Percentiles rank a stretch among this genome's conserved stretches.
Evolutionary conservation across 768 basidiomycete species (phyloP).

Genomic region (Pisolithus sp.): DNA sequence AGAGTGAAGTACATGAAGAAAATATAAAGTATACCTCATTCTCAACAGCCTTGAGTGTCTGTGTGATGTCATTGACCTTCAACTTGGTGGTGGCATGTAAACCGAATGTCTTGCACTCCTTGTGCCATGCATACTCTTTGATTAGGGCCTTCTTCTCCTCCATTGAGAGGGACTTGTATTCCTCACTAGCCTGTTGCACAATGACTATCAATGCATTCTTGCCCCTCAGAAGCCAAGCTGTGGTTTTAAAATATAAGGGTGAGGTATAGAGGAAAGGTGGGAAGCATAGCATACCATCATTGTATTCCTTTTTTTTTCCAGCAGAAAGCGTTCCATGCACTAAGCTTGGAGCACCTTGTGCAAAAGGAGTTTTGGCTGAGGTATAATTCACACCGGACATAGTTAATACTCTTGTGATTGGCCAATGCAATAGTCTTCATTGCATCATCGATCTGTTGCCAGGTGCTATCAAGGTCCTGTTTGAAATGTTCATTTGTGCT

Average conservation of each 20-base stretch:
- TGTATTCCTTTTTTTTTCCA: slow-evolving; percentile 3
- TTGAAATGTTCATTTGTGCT: background rate
- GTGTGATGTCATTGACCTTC: slow-evolving; percentile 5
- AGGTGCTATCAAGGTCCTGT: background rate
- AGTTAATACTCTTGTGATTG: slow-evolving; percentile 5
- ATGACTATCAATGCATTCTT: too few relatives aligned
- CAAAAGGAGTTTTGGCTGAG: background rate
- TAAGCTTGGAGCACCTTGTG: background rate
- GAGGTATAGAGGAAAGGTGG: too few relatives aligned
- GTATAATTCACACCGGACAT: slow-evolving; percentile 2
- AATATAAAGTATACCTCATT: background rate
- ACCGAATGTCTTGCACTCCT: background rate
- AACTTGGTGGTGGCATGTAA: slow-evolving; percentile 1
- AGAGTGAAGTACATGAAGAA: background rate
- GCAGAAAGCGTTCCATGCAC: slow-evolving; percentile 6
- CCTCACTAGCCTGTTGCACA: background rate
- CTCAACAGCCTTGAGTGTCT: slow-evolving; percentile 4
- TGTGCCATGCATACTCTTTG: background rate
- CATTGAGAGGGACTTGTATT: background rate
- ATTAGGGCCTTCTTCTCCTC: background rate
- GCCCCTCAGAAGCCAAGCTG: too few relatives aligned
- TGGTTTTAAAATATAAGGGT: too few relatives aligned
- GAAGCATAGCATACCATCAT: background rate
- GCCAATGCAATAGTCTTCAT: background rate
- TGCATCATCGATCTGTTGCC: slow-evolving; percentile 2